phyloP scores from a whole-genome alignment of 345 rosid species.

The Arabidopsis suecica region DNA sequence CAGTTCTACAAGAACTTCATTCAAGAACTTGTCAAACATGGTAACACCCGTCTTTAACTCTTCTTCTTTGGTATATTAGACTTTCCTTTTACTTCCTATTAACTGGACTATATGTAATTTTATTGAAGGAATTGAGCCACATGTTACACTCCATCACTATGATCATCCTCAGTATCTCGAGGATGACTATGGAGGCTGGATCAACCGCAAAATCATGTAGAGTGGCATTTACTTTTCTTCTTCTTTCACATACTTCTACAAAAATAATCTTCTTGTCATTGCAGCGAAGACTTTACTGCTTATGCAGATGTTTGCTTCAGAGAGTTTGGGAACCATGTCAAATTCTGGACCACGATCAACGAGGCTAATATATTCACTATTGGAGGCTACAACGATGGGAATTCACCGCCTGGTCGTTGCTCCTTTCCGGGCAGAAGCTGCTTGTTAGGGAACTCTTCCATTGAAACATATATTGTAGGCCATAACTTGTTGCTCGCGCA shows the following conservation, averaged over 20 bases:
- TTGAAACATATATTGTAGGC: neutral
- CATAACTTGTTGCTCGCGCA: neutral
- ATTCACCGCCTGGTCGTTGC: neutral
- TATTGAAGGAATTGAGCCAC: neutral
- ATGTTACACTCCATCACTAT: neutral
- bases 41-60: neutral
- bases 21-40: neutral
- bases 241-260: neutral
- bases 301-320: neutral
- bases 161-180: conserved; percentile 2
- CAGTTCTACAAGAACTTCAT: neutral
- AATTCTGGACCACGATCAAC: neutral
- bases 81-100: neutral
- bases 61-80: neutral
- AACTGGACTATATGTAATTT: neutral
- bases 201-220: neutral
- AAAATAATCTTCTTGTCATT: neutral
- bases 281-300: neutral
- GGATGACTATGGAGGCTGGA: neutral
- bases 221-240: neutral
- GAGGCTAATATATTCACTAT: neutral
- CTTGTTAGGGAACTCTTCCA: neutral
- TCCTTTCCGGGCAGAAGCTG: neutral
- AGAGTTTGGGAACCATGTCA: neutral
- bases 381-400: conserved; percentile 4